Evolutionary conservation across 2,329 filamentous ascomycete genomes (phyloP), one percentile per base, ranked within the genome.

Genomic region (Boeremia lycopersici): DNA sequence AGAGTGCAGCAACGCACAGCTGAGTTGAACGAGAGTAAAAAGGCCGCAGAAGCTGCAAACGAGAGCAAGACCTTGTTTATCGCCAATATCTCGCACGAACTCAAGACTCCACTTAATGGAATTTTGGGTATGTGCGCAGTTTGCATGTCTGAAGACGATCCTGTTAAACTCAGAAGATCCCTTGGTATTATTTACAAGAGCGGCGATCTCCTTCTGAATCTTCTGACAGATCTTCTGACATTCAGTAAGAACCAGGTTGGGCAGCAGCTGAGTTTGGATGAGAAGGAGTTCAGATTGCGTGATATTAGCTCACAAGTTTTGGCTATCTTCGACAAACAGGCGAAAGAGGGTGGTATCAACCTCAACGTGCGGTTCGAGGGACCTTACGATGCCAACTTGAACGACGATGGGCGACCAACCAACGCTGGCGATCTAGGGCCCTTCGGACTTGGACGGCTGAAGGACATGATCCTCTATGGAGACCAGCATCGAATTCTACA

Each of bases 61-160:
- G 90, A 96, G 76, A 96, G 91, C 81, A 99, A 99, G 78, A 98
- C 95, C 0, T 81, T 98, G 8, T 98, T 98, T 77, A 96, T 99
- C 60, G 95, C 95, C 15, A 98, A 98, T 67, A 96, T 98, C 45
- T 87, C 84, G 1, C 86, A 89, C 63, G 86, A 98, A 74, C 81
- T 99, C 31, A 96, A 96, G 71, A 99, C 95, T 1, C 95, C 95
- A 0, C 82, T 98, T 53, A 98, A 98, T 69, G 95, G 93, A 11
- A 97, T 98, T 43, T 81, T 99, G 67, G 95, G 95, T 55, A 95
- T 97, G 89, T 93, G 89, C 63, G 89, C 91, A 0, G 89, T 96
- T 0, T 95, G 91, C 74, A 95, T 96, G 91, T 89, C 92, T 60
- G 92, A 96, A 72, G 88, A 93, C 43, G 91, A 96, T 65, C 78